A percentile compares a stretch with the other conserved stretches of the same genome.
Conservation (phyloP, 805 yeast species). For the Yarrowia deformans region DNA sequence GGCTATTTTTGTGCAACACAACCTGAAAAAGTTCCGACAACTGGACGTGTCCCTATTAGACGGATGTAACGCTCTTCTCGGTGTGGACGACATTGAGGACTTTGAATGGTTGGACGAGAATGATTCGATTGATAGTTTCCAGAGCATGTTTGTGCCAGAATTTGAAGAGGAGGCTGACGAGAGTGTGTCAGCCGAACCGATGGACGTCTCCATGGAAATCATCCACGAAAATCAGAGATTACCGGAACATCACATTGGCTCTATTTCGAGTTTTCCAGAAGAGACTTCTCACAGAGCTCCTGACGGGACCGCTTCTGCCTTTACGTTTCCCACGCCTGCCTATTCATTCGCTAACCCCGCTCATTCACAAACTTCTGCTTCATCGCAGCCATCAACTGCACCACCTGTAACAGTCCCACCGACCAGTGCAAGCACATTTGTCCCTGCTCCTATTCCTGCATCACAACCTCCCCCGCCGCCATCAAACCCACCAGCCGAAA, state of each 20-base stretch:
- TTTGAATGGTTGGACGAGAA: constrained; percentile 32
- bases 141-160: constrained; percentile 29
- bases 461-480: not conserved
- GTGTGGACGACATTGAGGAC: constrained; percentile 29
- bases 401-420: not conserved
- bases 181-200: not conserved
- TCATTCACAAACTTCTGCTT: not conserved
- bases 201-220: constrained; percentile 5
- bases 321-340: not conserved
- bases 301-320: not conserved
- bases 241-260: not conserved
- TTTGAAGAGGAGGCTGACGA: not conserved
- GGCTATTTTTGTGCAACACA: constrained; percentile 24
- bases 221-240: not conserved
- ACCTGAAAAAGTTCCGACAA: constrained; percentile 20
- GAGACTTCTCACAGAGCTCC: too few species aligned
- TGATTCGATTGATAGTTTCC: constrained; percentile 13
- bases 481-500: not conserved
- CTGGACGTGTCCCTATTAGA: constrained; percentile 25
- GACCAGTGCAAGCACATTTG: not conserved
- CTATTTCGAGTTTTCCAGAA: not conserved
- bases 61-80: constrained; percentile 15
- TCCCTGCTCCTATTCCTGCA: not conserved
- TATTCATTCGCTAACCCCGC: not conserved
- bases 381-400: not conserved